Evolutionary conservation across 106 monocot genomes (phyloP), one percentile per base, ranked within the genome.

Genomic region (Allium cepa): DNA sequence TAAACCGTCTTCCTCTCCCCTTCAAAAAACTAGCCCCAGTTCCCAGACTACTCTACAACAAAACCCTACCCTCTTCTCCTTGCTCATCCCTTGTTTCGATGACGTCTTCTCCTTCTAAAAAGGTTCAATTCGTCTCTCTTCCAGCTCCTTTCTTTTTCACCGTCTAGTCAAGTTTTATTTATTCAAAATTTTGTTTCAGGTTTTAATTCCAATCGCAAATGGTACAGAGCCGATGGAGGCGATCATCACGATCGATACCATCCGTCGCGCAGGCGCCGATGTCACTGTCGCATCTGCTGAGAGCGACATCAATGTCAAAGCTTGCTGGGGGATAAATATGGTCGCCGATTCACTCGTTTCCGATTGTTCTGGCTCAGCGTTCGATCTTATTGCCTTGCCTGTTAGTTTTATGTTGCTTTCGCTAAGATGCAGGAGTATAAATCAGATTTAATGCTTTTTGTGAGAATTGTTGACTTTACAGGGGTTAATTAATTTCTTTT

Each of bases 161-260:
- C n/a, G 4, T 12, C 11, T 64, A 46, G 49, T 64, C 46, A 3
- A 48, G 49, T 7, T 48, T 4, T 4, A 63, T 36, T 59, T 17
- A 59, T 59, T 59, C n/a, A 26, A 59, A 59, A 26, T 27, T 62
- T 2, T 9, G 13, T 62, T 45, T 26, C 73, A 91, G 88, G 91
- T 91, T 4, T 70, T 96, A 2, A 78, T 96, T 4, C 95, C 95
- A 45, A 76, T 96, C 64, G 91, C 85, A 26, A 50, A 83, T 66
- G 91, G 95, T 10, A 85, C 91, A 67, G 95, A 96, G 83, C 91
- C 95, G 62, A 79, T 95, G 82, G 95, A 95, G 75, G 95, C 91
- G n/a, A 79, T 88, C 47, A 83, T 95, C 79, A 77, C 77, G 64
- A 77, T 86, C 77, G 91, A 91, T 73, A 81, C 91, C 56, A 85